Evolutionary conservation across 108 stramenopile species (phyloP), one percentile per base, ranked within the genome.

Genomic region (Discostella pseudostelligera): DNA sequence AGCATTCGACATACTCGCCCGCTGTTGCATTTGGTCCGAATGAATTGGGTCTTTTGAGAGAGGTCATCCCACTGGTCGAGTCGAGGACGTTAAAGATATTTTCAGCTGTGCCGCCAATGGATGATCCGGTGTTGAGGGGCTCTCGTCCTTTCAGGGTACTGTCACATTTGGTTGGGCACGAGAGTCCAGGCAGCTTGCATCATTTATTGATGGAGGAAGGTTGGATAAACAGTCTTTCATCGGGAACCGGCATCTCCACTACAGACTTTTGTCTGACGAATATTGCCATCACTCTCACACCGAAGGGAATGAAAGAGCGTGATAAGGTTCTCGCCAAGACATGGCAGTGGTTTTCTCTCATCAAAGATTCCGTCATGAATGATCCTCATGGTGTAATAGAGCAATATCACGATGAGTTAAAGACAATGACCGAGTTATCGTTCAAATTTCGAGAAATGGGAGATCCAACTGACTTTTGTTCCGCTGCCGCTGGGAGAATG

Each of bases 121-220:
- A 88, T 56, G 92, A 93, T 76, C 92, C 88, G 0, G 82, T 80
- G 0, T 49, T 93, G 9, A 69, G 58, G 32, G 65, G 80, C 39
- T 67, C 62, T 20, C 87, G 81, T 48, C 97, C 97, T 6, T 74
- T 87, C 69, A 80, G 95, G 4, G 90, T 96, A 14, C 21, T 97
- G 10, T 83, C 92, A 19, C 97, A 99, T 59, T 78, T 99, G 44
- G 74, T 99, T 10, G 99, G 99, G 21, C 97, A 99, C 71, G 99
- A 99, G 87, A 86, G 96, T 57, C 86, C 89, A 8, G 97, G 97
- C 35, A 86, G 81, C 43, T 67, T 98, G 55, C 89, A 97, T 67
- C 64, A 81, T 28, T 45, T 89, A 46, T 80, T 99, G 49, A 8
- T 50, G 49, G 49, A 25, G 24, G 53, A 54, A 28, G 53, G 53